Percentiles rank a stretch among this genome's conserved stretches.
These are phyloP conservation scores for Pleomassaria siparia DNA, from an alignment of 2,329 filamentous ascomycete species.

Conservation along the genomic window DNA sequence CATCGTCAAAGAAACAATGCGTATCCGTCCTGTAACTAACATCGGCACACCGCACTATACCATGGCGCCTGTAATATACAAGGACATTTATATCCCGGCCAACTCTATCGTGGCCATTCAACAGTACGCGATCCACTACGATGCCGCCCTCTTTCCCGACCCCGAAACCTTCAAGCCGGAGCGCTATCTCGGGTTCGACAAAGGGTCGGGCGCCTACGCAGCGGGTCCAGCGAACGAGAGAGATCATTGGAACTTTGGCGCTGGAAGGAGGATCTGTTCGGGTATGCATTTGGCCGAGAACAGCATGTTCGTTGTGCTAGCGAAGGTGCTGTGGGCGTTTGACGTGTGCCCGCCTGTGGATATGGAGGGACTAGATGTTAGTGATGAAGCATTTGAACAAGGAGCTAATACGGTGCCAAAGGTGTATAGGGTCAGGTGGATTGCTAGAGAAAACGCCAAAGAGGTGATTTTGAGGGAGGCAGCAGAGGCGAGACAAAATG, in stretches of 20 bases:
- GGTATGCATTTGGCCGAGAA: constrained; percentile 48
- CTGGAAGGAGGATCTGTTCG: constrained; percentile 47
- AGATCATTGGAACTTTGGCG: constrained; percentile 43
- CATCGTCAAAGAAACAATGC: constrained; percentile 49
- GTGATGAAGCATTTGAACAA: constrained; percentile 37
- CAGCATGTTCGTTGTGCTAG: constrained; percentile 46
- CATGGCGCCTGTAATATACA: constrained; percentile 43
- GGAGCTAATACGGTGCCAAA: constrained; percentile 38
- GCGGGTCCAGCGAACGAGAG: constrained; percentile 38
- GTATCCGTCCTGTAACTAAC: constrained; percentile 37
- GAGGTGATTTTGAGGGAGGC: constrained; percentile 29
- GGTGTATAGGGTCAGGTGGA: constrained; percentile 30
- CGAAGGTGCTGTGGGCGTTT: constrained; percentile 53
- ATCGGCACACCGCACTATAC: constrained; percentile 39
- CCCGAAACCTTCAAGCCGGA: constrained; percentile 48
- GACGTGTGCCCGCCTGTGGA: constrained; percentile 44
- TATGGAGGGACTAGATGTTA: constrained; percentile 38
- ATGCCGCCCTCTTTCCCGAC: constrained; percentile 38
- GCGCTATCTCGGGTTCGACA: constrained; percentile 42
- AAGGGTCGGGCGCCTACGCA: constrained; percentile 35
- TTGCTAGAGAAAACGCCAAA: constrained; percentile 22
- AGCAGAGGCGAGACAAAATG: constrained; percentile 27
- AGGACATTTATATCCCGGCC: constrained; percentile 48
- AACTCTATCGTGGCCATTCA: constrained; percentile 37
- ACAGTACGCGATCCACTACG: constrained; percentile 39